A percentile compares a stretch with the other conserved stretches of the same genome.
Evolutionary conservation across 2,329 filamentous ascomycete genomes (phyloP).

Genomic region (Lachnellula subtilissima): DNA sequence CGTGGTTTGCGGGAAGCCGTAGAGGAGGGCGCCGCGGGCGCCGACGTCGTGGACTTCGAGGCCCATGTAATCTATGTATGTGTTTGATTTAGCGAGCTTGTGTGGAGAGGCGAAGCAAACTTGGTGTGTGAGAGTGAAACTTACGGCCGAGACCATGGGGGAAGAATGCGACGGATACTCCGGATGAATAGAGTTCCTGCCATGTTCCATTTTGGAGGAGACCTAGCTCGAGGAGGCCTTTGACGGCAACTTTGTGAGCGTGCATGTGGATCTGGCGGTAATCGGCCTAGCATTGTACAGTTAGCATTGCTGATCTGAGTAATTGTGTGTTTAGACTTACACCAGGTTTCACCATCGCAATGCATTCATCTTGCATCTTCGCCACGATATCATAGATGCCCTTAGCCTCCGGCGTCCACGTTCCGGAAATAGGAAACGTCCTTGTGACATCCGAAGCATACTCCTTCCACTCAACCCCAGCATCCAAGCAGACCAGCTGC

Average conservation of each 20-base stretch:
- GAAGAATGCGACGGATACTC: conserved; percentile 58
- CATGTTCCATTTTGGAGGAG: conserved; percentile 61
- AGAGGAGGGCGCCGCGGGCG: conserved; percentile 36
- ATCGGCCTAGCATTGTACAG: conserved; percentile 35
- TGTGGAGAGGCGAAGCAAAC: too few species aligned
- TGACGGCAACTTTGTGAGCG: conserved; percentile 67
- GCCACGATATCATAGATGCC: conserved; percentile 74
- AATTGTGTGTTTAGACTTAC: background rate
- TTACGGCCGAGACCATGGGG: conserved; percentile 48
- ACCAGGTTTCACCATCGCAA: conserved; percentile 63
- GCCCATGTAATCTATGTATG: conserved; percentile 49
- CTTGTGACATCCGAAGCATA: conserved; percentile 91
- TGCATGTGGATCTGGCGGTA: conserved; percentile 70
- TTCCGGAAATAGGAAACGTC: conserved; percentile 72
- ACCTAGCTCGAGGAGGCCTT: conserved; percentile 66
- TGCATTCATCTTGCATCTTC: conserved; percentile 74
- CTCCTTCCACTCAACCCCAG: conserved; percentile 76
- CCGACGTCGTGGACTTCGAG: conserved; percentile 60
- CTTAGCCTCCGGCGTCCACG: conserved; percentile 63
- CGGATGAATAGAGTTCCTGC: conserved; percentile 47
- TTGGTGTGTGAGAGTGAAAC: background rate
- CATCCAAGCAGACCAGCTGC: conserved; percentile 78
- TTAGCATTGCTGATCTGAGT: background rate
- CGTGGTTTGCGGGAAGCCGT: conserved; percentile 5
- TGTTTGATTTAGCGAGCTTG: background rate